These are phyloP conservation scores for Drosera capensis DNA, from an alignment of 148 eudicot species.

Conservation along the genomic window DNA sequence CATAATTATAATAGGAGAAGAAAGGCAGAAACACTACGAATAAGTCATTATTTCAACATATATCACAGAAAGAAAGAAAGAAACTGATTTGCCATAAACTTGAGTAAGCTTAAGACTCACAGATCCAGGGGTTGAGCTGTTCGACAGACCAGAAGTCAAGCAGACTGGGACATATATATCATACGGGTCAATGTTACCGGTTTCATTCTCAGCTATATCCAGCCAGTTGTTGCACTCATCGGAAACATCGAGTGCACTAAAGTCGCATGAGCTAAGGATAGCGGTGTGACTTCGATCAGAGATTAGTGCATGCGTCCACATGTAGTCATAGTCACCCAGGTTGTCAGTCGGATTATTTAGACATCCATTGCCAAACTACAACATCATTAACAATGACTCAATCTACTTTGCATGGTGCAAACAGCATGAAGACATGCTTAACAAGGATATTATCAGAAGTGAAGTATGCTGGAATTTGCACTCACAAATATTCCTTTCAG, in stretches of 20 bases:
- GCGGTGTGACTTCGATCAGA: slow-evolving; percentile 20
- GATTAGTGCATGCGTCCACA: slow-evolving; percentile 22
- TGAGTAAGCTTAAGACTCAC: too few species aligned
- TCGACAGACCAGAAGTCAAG: too few species aligned
- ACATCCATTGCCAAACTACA: too few species aligned
- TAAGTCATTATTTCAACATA: too few species aligned
- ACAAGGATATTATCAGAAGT: background rate
- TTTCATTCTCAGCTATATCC: background rate
- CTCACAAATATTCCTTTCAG: slow-evolving; percentile 68
- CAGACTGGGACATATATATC: slow-evolving; percentile 5
- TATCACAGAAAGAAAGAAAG: too few species aligned
- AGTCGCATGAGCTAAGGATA: slow-evolving; percentile 3
- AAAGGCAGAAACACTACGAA: too few species aligned
- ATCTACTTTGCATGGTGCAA: background rate
- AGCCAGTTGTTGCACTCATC: background rate
- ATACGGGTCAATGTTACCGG: background rate
- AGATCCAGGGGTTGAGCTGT: too few species aligned
- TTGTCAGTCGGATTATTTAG: too few species aligned
- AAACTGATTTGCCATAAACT: too few species aligned
- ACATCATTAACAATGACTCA: too few species aligned
- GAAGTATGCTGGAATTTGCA: background rate
- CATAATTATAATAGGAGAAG: too few species aligned
- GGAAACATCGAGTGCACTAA: background rate
- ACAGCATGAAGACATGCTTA: background rate
- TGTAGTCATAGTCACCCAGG: slow-evolving; percentile 16